Evolutionary conservation across 371 early-diverging fungal genomes (phyloP), one percentile per base, ranked within the genome.

Genomic region (Mortierella sp.): DNA sequence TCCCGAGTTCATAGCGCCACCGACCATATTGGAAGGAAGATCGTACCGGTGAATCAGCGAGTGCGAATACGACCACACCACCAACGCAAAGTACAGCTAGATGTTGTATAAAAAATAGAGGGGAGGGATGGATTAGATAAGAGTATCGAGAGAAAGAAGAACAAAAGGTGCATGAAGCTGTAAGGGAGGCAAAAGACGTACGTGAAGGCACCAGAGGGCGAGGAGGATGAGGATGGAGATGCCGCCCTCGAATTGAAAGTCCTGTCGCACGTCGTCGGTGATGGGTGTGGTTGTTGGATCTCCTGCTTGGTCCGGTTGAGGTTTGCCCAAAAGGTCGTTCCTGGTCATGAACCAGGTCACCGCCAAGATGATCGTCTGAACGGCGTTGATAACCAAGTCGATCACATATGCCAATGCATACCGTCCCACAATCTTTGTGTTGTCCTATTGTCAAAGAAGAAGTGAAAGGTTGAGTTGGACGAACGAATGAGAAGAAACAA

Each of bases 1-100:
- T 75, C 81, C 85, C 8, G 81, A 73, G 8, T 68, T 60, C 71
- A 80, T 73, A 14, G 74, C 76, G 63, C 85, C 85, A 24, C 85
- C 81, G 27, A 84, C 85, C 85, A 84, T 84, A 55, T 78, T 78
- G 24, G 85, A 71, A 8, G 85, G 85, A 54, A 84, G 81, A 54
- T 84, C 85, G 70, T 84, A 81, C 18, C 85, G 85, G 48, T 84
- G 85, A 49, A 84, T 84, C 73, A 84, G 48, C 71, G 81, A 81
- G 41, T 84, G 43, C 2, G 85, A 77, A 51, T 84, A 84, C 0
- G 85, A 84, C 85, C 85, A 84, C 16, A 84, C 81, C 3, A 81
- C 85, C 46, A 84, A 43, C 0, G 85, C 85, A 74, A 84, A 84
- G 63, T 84, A 84, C 41, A 84, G 74, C 85, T 84, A 84, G 81